Percentiles rank a stretch among this genome's conserved stretches.
phyloP scores from a whole-genome alignment of 768 basidiomycete species.

The Rubroboletus satanas region DNA sequence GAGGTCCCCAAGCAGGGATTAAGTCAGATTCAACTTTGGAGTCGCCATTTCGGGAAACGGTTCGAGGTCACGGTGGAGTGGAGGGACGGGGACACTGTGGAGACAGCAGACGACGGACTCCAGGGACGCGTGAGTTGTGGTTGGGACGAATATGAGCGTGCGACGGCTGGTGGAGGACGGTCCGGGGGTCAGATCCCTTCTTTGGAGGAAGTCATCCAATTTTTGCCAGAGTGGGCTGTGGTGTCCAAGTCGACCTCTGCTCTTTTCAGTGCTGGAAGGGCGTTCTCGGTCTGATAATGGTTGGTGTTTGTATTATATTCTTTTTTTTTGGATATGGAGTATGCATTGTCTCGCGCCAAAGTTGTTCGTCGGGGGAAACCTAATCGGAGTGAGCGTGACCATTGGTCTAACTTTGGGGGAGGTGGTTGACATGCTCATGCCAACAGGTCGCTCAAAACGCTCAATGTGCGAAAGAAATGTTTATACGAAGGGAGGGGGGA shows the following conservation, averaged over 20 bases:
- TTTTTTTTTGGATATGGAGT: neutral
- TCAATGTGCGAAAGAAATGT: too few species aligned
- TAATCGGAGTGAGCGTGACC: neutral
- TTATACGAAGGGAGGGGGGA: too few species aligned
- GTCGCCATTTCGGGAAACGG: slow-evolving; percentile 51
- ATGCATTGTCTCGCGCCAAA: neutral
- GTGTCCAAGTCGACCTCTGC: slow-evolving; percentile 54
- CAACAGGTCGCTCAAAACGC: too few species aligned
- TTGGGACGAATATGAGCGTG: slow-evolving; percentile 68
- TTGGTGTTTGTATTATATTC: neutral
- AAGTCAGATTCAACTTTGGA: slow-evolving; percentile 52
- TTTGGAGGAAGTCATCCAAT: slow-evolving; percentile 59
- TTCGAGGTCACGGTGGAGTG: slow-evolving; percentile 55
- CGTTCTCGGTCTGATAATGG: slow-evolving; percentile 19
- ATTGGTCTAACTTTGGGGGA: neutral
- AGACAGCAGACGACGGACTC: slow-evolving; percentile 11
- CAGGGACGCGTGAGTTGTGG: slow-evolving; percentile 54
- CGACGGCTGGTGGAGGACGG: slow-evolving; percentile 42
- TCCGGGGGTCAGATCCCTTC: slow-evolving; percentile 56
- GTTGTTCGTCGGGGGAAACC: neutral
- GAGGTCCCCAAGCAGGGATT: slow-evolving; percentile 35
- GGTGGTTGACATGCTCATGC: neutral
- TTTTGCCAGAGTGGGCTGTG: slow-evolving; percentile 66
- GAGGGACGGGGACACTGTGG: slow-evolving; percentile 24
- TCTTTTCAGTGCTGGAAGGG: slow-evolving; percentile 48